Base-by-base conservation (phyloP, 2,329 filamentous ascomycete genomes). In the Phialophora verrucosa region DNA sequence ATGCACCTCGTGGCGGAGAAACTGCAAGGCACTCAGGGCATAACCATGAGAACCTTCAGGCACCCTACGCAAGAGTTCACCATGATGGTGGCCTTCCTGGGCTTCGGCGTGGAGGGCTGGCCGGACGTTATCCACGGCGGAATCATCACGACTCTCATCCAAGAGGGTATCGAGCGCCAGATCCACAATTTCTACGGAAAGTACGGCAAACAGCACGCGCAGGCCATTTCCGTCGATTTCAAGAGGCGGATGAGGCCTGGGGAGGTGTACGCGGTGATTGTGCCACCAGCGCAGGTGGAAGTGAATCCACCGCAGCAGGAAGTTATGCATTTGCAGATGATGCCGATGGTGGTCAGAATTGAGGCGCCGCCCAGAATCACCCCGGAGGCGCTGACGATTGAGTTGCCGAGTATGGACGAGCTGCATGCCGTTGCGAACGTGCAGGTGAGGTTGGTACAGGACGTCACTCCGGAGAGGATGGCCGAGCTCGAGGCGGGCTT, bases 41-140 rank as follows among this genome's bases (percentile, higher is more conserved):
- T 75, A 27, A 68, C 56, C 11, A 68, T 80, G 55, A 80, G 81
- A 76, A 78, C 90, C 1, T 93, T 91, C 74, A 87, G 84, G 81
- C 87, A 91, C 74, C 73, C 79, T 32, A 85, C 87, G 6, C 83
- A 86, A 70, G 85, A 87, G 72, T 76, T 87, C 38, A 79, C 89
- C 11, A 85, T 83, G 58, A 82, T 93, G n/a, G 80, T 93, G 4
- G 90, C 84, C 81, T 83, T 93, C 59, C 62, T 70, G 62, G 91
- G 91, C 6, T 76, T 81, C n/a, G 85, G 82, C 0, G 74, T 90
- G 23, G 81, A 84, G 56, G 90, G 91, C 3, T 93, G 90, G 89
- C 90, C 90, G 1, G 84, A 85, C 12, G 82, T 91, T 49, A 56
- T 70, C 59, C 91, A 94, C 78, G 91, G 91, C 63, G 91, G 91